phyloP scores from a whole-genome alignment of 306 rosid species.

The Vigna mungo region DNA sequence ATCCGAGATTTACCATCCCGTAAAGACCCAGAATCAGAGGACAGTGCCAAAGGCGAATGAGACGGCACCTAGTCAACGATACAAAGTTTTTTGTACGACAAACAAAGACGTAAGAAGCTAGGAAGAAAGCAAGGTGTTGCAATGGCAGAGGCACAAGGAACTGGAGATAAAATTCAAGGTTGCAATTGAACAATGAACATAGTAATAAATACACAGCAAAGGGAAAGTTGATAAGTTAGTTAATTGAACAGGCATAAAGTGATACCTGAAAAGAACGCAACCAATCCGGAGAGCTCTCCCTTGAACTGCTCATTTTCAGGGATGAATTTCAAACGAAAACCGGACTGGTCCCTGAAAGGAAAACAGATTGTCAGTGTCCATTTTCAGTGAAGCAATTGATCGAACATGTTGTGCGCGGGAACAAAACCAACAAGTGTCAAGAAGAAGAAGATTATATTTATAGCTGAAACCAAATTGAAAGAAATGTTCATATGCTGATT shows the following conservation, averaged over 20 bases:
- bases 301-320: conserved; percentile 65
- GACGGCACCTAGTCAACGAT: conserved; percentile 64
- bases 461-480: background rate
- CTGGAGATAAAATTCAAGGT: background rate
- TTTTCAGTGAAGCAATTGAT: conserved; percentile 37
- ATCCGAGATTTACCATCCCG: conserved; percentile 44
- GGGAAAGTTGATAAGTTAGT: background rate
- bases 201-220: background rate
- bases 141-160: background rate
- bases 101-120: background rate
- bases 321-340: conserved; percentile 11
- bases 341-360: conserved; percentile 25
- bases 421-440: background rate
- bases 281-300: conserved; percentile 95
- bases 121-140: background rate
- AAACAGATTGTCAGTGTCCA: background rate
- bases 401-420: conserved; percentile 37
- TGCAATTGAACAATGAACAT: background rate
- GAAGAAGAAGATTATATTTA: background rate
- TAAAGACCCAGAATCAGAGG: conserved; percentile 68
- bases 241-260: conserved; percentile 11
- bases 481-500: background rate
- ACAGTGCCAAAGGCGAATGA: conserved; percentile 54
- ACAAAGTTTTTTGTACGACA: conserved; percentile 22
- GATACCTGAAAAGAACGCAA: conserved; percentile 78